phyloP scores from a whole-genome alignment of 116 monocot genomes.

The Cymodocea nodosa region DNA sequence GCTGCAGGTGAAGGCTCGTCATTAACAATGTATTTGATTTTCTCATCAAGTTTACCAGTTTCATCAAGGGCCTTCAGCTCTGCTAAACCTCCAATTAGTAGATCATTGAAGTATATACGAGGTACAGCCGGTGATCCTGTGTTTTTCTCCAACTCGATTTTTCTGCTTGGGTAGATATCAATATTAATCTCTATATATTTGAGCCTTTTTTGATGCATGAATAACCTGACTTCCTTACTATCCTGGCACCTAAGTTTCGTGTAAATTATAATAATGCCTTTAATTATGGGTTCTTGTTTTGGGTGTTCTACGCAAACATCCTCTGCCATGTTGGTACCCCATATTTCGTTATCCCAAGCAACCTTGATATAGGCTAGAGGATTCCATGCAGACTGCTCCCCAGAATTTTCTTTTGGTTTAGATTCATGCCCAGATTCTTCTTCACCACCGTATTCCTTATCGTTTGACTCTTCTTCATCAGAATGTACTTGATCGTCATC shows the following conservation, averaged over 20 bases:
- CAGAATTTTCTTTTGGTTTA: constrained; percentile 30
- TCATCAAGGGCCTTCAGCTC: constrained; percentile 57
- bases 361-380: constrained; percentile 61
- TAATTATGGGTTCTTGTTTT: constrained; percentile 34
- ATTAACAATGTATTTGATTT: constrained; percentile 33
- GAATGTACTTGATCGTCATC: constrained; percentile 23
- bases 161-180: constrained; percentile 80
- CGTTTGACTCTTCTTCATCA: constrained; percentile 23
- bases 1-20: constrained; percentile 52
- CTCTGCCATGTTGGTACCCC: constrained; percentile 11
- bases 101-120: constrained; percentile 61
- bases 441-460: constrained; percentile 6
- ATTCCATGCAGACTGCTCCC: constrained; percentile 56
- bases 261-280: constrained; percentile 73
- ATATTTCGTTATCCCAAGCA: constrained; percentile 23
- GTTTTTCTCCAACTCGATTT: constrained; percentile 72
- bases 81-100: constrained; percentile 55
- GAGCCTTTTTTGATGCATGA: constrained; percentile 53
- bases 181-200: constrained; percentile 67
- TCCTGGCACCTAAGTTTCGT: constrained; percentile 75
- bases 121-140: constrained; percentile 69
- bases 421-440: constrained; percentile 15
- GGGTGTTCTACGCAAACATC: constrained; percentile 11
- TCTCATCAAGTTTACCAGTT: constrained; percentile 59
- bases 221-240: constrained; percentile 49